Evolutionary conservation across 192 early-diverging fungal species (phyloP).

Genomic region (Coemansia sp.): DNA sequence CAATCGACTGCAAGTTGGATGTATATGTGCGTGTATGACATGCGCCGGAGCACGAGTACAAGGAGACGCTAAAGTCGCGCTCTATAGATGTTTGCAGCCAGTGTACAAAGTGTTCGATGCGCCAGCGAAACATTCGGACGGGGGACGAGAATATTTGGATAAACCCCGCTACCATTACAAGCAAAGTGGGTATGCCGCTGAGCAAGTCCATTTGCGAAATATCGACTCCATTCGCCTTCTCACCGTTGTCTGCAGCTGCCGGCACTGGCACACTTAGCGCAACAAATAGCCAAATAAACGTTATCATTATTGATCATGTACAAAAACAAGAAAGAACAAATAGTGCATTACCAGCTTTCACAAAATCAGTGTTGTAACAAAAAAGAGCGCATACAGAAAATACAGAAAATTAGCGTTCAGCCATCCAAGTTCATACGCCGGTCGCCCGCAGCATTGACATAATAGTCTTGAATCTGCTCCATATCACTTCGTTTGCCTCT

Average conservation of each 20-base stretch:
- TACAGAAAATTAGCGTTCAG: constrained; percentile 4
- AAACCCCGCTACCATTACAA: constrained; percentile 11
- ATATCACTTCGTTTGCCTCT: constrained; percentile 55
- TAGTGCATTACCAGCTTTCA: neutral
- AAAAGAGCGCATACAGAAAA: neutral
- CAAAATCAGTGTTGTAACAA: neutral
- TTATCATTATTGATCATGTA: neutral
- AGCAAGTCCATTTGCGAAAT: constrained; percentile 34
- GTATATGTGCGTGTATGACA: constrained; percentile 27
- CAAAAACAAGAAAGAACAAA: neutral
- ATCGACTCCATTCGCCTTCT: neutral
- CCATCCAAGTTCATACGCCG: constrained; percentile 53
- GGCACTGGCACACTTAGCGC: neutral
- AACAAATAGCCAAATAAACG: neutral
- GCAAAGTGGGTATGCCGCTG: constrained; percentile 12
- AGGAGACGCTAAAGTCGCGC: constrained; percentile 20
- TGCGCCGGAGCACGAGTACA: constrained; percentile 15
- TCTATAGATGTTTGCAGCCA: constrained; percentile 19
- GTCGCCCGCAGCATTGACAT: constrained; percentile 53
- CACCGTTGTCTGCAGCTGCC: too few species aligned
- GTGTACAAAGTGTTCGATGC: constrained; percentile 14
- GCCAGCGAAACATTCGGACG: neutral
- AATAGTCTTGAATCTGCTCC: constrained; percentile 56
- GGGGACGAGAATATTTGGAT: constrained; percentile 14
- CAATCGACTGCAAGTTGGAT: constrained; percentile 8